Percentiles rank a stretch among this genome's conserved stretches.
Conservation (phyloP, 2,329 filamentous ascomycete species). For the Stemphylium lycopersici region DNA sequence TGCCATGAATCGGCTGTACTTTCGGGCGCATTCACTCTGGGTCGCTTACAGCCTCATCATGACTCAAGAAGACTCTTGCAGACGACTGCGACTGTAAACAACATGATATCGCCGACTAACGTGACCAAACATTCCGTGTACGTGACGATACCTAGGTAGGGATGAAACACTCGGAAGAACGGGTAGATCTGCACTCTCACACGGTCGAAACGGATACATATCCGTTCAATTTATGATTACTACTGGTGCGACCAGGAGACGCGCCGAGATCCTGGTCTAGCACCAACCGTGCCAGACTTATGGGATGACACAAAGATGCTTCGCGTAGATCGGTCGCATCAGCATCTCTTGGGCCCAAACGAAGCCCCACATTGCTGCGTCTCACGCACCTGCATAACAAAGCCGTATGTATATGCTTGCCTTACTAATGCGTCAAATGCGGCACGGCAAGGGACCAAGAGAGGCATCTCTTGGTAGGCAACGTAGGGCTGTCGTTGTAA, state of each 20-base stretch:
- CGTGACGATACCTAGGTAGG: no score
- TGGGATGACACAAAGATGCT: slow-evolving; percentile 13
- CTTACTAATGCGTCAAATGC: background rate
- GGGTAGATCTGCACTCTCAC: no score
- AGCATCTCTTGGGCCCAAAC: slow-evolving; percentile 4
- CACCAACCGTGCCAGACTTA: slow-evolving; percentile 2
- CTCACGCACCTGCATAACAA: background rate
- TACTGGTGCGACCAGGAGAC: no score
- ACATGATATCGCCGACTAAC: no score
- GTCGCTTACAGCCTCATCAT: background rate
- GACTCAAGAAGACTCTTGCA: no score
- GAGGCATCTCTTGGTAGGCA: background rate
- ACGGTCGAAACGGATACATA: no score
- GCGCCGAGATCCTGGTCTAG: background rate
- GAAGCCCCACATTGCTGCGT: slow-evolving; percentile 3
- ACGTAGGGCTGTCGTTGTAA: slow-evolving; percentile 15
- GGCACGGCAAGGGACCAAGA: background rate
- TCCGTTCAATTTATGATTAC: no score
- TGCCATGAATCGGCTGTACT: background rate
- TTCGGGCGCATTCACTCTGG: background rate
- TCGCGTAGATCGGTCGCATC: slow-evolving; percentile 17
- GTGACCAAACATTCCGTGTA: no score
- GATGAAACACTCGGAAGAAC: no score
- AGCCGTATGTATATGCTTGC: background rate
- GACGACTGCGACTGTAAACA: no score